A percentile compares a stretch with the other conserved stretches of the same genome.
phyloP scores from a whole-genome alignment of 2,329 filamentous ascomycete species.

The Trichoderma asperellum region DNA sequence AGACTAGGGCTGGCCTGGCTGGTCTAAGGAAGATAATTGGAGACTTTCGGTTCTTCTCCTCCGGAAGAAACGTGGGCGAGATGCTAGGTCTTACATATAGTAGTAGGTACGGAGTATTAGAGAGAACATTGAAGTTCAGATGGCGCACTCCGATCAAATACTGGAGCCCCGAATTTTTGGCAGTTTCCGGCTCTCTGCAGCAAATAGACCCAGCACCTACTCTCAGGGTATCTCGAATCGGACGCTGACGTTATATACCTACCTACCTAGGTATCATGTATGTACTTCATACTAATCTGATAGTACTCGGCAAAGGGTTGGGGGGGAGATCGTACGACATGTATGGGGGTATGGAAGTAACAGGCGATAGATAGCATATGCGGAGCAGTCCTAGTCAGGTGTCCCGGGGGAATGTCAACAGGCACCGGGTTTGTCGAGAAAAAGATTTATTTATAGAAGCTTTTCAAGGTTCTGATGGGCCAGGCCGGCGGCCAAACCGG shows the following conservation, averaged over 20 bases:
- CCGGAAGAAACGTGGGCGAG: constrained; percentile 12
- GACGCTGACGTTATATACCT: not conserved
- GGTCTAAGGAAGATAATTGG: not conserved
- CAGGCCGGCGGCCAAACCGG: constrained; percentile 16
- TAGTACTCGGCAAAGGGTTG: not conserved
- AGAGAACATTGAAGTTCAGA: not conserved
- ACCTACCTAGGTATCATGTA: not conserved
- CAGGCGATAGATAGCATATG: not conserved
- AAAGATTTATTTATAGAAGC: constrained; percentile 20
- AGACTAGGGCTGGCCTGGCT: not conserved
- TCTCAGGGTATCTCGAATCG: not conserved
- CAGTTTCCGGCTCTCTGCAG: constrained; percentile 1
- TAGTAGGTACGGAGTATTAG: not conserved
- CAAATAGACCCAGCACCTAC: not conserved
- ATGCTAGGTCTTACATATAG: not conserved
- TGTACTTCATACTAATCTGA: not conserved
- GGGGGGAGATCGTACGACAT: not conserved
- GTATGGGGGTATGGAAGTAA: not conserved
- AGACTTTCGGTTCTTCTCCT: not conserved
- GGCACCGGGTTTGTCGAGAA: not conserved
- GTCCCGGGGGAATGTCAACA: not conserved
- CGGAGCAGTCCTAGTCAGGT: not conserved
- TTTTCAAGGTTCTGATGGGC: constrained; percentile 19
- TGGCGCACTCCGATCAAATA: constrained; percentile 5
- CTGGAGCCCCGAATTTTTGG: not conserved